Evolutionary conservation across 768 basidiomycete genomes (phyloP).

Genomic region (Boletus rubescentipes): DNA sequence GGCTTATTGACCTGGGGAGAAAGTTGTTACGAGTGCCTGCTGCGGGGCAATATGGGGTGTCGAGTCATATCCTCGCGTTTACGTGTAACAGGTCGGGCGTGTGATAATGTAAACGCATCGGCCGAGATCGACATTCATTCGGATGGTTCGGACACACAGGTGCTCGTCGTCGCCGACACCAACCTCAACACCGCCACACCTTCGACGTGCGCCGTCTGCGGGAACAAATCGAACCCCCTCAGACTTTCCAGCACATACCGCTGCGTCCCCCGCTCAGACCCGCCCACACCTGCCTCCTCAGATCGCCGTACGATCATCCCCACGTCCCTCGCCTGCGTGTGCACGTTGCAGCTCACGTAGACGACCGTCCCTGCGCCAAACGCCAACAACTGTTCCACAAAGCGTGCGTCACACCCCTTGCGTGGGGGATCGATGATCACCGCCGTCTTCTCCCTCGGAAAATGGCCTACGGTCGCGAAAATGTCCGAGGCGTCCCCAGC

Average conservation of each 20-base stretch:
- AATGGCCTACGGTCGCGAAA: constrained; percentile 63
- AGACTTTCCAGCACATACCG: constrained; percentile 80
- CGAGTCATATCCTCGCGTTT: background rate
- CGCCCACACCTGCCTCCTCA: constrained; percentile 36
- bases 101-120: no score
- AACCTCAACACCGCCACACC: constrained; percentile 68
- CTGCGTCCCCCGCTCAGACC: constrained; percentile 36
- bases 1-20: no score
- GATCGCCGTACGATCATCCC: constrained; percentile 61
- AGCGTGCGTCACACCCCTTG: constrained; percentile 86
- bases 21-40: no score
- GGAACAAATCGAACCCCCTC: constrained; percentile 91
- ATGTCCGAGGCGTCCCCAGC: constrained; percentile 87
- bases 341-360: constrained; percentile 95
- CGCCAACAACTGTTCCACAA: constrained; percentile 70
- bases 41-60: no score
- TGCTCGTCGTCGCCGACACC: constrained; percentile 10
- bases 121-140: background rate
- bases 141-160: background rate
- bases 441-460: constrained; percentile 65
- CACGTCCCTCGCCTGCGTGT: constrained; percentile 88
- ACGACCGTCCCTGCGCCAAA: constrained; percentile 72
- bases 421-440: constrained; percentile 89
- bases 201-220: constrained; percentile 95
- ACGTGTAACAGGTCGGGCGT: background rate